Evolutionary conservation across 768 basidiomycete species (phyloP).

Genomic region (Sarcodon aspratus): DNA sequence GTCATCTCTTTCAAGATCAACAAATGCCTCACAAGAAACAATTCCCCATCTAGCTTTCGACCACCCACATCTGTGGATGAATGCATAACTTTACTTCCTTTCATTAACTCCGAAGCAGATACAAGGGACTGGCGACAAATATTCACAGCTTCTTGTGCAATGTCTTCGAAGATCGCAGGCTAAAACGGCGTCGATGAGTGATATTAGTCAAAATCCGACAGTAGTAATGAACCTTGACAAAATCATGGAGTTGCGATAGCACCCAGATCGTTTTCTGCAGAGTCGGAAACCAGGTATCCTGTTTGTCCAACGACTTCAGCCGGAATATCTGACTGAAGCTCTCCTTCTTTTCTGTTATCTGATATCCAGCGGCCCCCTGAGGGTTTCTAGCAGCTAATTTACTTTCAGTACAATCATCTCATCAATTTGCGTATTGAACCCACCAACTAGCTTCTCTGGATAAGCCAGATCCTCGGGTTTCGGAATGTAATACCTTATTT

Average conservation of each 20-base stretch:
- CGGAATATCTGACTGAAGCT: constrained; percentile 60
- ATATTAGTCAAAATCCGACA: not conserved
- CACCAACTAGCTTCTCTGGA: constrained; percentile 71
- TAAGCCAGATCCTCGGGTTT: constrained; percentile 76
- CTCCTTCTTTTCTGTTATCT: constrained; percentile 50
- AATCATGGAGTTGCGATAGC: constrained; percentile 79
- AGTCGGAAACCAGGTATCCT: constrained; percentile 89
- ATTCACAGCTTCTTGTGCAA: constrained; percentile 85
- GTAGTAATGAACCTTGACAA: constrained; percentile 62
- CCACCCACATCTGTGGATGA: constrained; percentile 2
- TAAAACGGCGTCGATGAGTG: constrained; percentile 18
- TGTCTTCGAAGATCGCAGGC: constrained; percentile 95
- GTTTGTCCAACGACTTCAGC: constrained; percentile 56
- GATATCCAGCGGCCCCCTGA: constrained; percentile 20
- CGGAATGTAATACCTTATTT: constrained; percentile 76
- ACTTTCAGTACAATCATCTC: constrained; percentile 2
- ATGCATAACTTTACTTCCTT: constrained; percentile 6
- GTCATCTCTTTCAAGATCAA: constrained; percentile 88
- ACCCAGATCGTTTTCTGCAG: constrained; percentile 86
- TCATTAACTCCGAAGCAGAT: constrained; percentile 56
- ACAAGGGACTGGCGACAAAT: constrained; percentile 77
- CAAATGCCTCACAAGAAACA: constrained; percentile 87
- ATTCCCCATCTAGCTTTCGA: constrained; percentile 51
- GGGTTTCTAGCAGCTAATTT: constrained; percentile 34
- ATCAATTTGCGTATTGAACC: constrained; percentile 14